phyloP scores from a whole-genome alignment of 805 yeast species.

The Metschnikowia cubensis region DNA sequence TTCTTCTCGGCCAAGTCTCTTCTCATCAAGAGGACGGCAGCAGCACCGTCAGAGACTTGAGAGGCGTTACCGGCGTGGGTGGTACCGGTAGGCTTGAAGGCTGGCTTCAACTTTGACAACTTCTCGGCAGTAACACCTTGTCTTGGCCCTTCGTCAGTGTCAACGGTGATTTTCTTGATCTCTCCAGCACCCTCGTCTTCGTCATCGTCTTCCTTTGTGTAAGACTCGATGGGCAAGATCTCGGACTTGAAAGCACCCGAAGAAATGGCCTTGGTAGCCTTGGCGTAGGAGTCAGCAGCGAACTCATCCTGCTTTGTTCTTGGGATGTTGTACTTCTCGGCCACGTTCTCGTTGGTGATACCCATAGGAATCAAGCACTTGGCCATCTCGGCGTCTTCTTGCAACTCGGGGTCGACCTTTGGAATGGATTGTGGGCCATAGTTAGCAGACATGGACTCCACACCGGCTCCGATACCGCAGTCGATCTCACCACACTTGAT shows the following conservation, averaged over 20 bases:
- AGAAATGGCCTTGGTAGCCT: slow-evolving; percentile 73
- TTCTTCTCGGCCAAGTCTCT: slow-evolving; percentile 77
- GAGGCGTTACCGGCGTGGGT: slow-evolving; percentile 97
- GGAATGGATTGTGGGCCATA: slow-evolving; percentile 80
- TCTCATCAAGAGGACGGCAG: slow-evolving; percentile 79
- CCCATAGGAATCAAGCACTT: slow-evolving; percentile 96
- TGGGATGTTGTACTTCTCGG: slow-evolving; percentile 56
- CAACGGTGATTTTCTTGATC: slow-evolving; percentile 41
- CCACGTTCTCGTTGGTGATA: slow-evolving; percentile 88
- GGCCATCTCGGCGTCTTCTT: slow-evolving; percentile 37
- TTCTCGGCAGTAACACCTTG: slow-evolving; percentile 76
- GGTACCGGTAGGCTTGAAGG: slow-evolving; percentile 77
- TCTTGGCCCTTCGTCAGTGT: slow-evolving; percentile 88
- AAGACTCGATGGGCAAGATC: slow-evolving; percentile 74
- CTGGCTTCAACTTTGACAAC: slow-evolving; percentile 75
- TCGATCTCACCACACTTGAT: slow-evolving; percentile 84
- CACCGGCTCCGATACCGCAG: slow-evolving; percentile 89
- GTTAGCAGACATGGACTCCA: slow-evolving; percentile 88
- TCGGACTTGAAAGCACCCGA: slow-evolving; percentile 81
- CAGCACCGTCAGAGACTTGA: slow-evolving; percentile 94
- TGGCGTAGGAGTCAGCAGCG: slow-evolving; percentile 81
- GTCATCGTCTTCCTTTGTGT: slow-evolving; percentile 51
- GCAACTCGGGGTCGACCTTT: slow-evolving; percentile 32
- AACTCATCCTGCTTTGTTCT: slow-evolving; percentile 80
- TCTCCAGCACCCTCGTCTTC: slow-evolving; percentile 49